These are phyloP conservation scores for Xerocomus amazonicus DNA, from an alignment of 1,284 basidiomycete genomes.

Conservation along the genomic window DNA sequence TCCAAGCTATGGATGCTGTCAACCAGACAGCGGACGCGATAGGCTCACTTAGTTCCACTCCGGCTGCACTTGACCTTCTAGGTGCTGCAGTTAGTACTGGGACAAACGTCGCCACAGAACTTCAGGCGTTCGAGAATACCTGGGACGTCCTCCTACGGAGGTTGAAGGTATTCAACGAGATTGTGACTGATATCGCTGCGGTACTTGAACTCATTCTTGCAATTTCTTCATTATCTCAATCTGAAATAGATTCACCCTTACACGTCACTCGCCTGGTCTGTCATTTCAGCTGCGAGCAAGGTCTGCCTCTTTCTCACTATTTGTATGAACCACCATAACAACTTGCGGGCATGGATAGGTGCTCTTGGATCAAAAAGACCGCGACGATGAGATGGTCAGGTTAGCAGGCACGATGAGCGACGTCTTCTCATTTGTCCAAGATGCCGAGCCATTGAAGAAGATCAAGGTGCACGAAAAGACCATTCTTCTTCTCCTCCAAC, in stretches of 20 bases:
- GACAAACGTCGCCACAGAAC: background rate
- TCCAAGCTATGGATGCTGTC: conserved; percentile 19
- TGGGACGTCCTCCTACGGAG: conserved; percentile 19
- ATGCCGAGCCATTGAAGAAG: conserved; percentile 9
- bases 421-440: conserved; percentile 14
- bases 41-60: background rate
- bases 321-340: background rate
- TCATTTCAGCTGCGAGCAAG: conserved; percentile 20
- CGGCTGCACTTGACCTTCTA: too few species aligned
- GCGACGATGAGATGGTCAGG: conserved; percentile 12
- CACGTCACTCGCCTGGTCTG: conserved; percentile 21
- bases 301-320: conserved; percentile 2
- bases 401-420: conserved; percentile 15
- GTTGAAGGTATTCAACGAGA: conserved; percentile 11
- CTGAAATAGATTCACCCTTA: conserved; percentile 18
- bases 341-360: conserved; percentile 18
- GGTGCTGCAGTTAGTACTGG: background rate
- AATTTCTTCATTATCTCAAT: too few species aligned
- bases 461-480: conserved; percentile 5
- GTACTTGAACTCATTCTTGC: conserved; percentile 2
- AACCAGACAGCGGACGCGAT: background rate
- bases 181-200: conserved; percentile 12
- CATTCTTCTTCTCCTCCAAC: conserved; percentile 15
- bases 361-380: conserved; percentile 15
- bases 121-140: conserved; percentile 17